These are phyloP conservation scores for Cardamine resedifolia DNA, from an alignment of 345 rosid species.

Conservation along the genomic window DNA sequence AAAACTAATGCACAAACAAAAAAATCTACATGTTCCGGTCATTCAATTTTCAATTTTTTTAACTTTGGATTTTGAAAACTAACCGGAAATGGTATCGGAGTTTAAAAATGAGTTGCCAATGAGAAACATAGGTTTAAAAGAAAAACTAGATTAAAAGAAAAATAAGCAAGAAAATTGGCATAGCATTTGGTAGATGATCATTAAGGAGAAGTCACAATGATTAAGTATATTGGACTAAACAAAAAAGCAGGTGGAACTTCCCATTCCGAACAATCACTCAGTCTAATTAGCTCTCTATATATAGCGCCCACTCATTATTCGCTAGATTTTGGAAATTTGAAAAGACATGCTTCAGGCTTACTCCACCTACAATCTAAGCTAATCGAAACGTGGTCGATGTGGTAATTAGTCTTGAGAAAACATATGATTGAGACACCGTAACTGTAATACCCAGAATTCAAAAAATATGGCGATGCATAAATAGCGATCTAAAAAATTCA, in stretches of 20 bases:
- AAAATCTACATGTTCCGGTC: not conserved
- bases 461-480: too few relatives aligned
- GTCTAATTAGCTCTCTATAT: not conserved
- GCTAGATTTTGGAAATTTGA: conserved; percentile 1
- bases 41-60: not conserved
- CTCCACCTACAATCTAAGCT: conserved; percentile 33
- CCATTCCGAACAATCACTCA: not conserved
- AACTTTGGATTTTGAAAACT: not conserved
- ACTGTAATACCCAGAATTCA: too few relatives aligned
- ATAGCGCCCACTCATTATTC: conserved; percentile 13
- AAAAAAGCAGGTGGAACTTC: conserved; percentile 6
- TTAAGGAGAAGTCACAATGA: not conserved
- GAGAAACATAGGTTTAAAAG: too few relatives aligned
- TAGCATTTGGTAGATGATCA: not conserved
- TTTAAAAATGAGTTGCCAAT: not conserved
- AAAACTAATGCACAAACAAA: not conserved
- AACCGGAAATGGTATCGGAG: not conserved
- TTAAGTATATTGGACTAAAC: not conserved
- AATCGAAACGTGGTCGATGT: conserved; percentile 7
- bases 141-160: too few relatives aligned
- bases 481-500: too few relatives aligned
- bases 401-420: conserved; percentile 6
- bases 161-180: not conserved
- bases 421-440: conserved; percentile 23
- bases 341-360: conserved; percentile 22